phyloP scores from a whole-genome alignment of 2,329 filamentous ascomycete species.

The Aspergillus hiratsukae region DNA sequence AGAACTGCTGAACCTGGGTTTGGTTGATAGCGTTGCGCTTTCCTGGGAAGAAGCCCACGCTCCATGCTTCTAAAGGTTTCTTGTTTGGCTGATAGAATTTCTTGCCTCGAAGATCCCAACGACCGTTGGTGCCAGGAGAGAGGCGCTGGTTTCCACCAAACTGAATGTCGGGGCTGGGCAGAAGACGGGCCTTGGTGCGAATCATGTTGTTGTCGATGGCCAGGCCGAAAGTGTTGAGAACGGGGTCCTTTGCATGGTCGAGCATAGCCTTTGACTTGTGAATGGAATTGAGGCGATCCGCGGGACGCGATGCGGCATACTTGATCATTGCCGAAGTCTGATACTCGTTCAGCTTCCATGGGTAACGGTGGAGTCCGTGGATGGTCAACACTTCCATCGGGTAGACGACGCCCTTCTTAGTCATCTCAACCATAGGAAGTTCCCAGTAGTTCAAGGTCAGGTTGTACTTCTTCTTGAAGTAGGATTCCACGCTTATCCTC shows the following conservation, averaged over 20 bases:
- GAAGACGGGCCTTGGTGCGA: slow-evolving; percentile 63
- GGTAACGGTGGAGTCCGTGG: slow-evolving; percentile 53
- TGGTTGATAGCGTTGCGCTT: slow-evolving; percentile 46
- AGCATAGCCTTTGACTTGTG: slow-evolving; percentile 62
- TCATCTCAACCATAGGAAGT: slow-evolving; percentile 57
- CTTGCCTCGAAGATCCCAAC: slow-evolving; percentile 83
- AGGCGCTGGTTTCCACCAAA: slow-evolving; percentile 55
- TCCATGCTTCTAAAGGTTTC: slow-evolving; percentile 66
- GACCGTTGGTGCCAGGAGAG: slow-evolving; percentile 64
- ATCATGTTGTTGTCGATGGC: slow-evolving; percentile 62
- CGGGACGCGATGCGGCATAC: slow-evolving; percentile 77
- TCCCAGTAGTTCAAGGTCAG: slow-evolving; percentile 41
- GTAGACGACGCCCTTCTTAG: slow-evolving; percentile 49
- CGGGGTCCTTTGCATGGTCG: slow-evolving; percentile 64
- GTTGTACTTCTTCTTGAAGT: slow-evolving; percentile 52
- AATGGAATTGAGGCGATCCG: slow-evolving; percentile 64
- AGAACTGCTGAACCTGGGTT: slow-evolving; percentile 48
- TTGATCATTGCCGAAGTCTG: slow-evolving; percentile 88
- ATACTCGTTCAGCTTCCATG: slow-evolving; percentile 53
- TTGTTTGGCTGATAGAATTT: slow-evolving; percentile 67
- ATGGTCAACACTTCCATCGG: slow-evolving; percentile 55
- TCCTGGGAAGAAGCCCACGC: slow-evolving; percentile 62
- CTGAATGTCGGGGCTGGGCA: slow-evolving; percentile 66
- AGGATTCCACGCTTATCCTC: slow-evolving; percentile 56
- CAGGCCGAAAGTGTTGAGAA: slow-evolving; percentile 70